Base-by-base conservation (phyloP, 371 early-diverging fungal species). In the Haplosporangium sp. region DNA sequence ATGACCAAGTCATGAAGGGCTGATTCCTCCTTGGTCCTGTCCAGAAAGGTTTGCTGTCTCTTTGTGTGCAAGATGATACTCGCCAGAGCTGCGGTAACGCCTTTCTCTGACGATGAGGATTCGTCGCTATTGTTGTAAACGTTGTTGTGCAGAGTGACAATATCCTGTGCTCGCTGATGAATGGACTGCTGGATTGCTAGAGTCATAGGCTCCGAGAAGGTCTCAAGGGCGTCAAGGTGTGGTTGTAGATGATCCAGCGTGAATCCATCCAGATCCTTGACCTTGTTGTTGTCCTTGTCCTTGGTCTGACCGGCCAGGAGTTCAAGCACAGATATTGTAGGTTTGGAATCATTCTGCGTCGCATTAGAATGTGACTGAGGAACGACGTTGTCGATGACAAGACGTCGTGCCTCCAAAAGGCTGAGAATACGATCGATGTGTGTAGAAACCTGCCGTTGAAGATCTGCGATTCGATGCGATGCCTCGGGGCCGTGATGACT, bases 361-460 rank as follows among this genome's bases (percentile, higher is more conserved):
- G n/a, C n/a, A n/a, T n/a, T n/a, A n/a, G n/a, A n/a, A n/a, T n/a
- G n/a, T n/a, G n/a, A n/a, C n/a, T n/a, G n/a, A n/a, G 45, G 11
- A 2, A 14, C 11, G 36, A 16, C 11, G 45, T 13, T 29, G 10
- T 55, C 55, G 37, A 55, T 0, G 8, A 38, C 7, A 5, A 69
- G 66, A 13, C 71, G 53, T 9, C 71, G 63, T 5, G 56, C 36
- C 23, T 76, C 77, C 16, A 76, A 42, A 16, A 64, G 58, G 16
- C 63, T 70, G 42, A 76, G 54, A 43, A 76, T 67, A 21, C 55
- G 67, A 50, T 76, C 77, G 46, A 76, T 50, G 47, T 70, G 71
- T 11, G 29, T 16, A 11, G 72, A 67, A 14, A 67, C 53, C 23
- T 71, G 67, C 14, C 59, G 52, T 21, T 76, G 77, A 6, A 71